Conservation (phyloP, 2,329 filamentous ascomycete species). For the Neofusicoccum laricinum region DNA sequence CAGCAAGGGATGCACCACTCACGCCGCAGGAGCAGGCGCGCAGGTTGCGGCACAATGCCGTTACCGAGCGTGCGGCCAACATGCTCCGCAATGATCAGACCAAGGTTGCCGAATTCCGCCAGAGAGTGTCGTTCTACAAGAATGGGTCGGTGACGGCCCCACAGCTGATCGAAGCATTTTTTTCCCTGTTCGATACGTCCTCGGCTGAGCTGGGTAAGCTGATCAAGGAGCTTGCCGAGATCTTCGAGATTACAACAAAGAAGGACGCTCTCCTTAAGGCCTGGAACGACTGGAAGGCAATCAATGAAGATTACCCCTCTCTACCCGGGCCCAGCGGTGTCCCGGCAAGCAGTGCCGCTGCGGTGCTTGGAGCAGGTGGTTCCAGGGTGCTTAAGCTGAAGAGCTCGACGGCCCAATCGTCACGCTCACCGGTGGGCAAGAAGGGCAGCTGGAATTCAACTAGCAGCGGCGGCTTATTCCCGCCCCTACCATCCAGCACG, state of each 20-base stretch:
- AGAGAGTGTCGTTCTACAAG: constrained; percentile 74
- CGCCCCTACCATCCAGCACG: constrained; percentile 26
- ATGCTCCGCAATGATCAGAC: constrained; percentile 73
- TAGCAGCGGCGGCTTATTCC: constrained; percentile 25
- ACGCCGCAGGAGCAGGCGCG: constrained; percentile 79
- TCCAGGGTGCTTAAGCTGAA: constrained; percentile 65
- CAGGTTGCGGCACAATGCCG: constrained; percentile 73
- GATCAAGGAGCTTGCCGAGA: constrained; percentile 84
- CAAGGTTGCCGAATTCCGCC: constrained; percentile 76
- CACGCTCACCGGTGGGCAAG: constrained; percentile 56
- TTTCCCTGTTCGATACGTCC: constrained; percentile 79
- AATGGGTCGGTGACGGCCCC: constrained; percentile 66
- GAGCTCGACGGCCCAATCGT: constrained; percentile 66
- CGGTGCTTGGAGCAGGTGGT: constrained; percentile 48
- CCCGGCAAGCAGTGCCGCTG: constrained; percentile 60
- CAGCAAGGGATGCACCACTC: constrained; percentile 48
- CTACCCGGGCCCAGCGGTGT: constrained; percentile 64
- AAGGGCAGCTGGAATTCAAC: constrained; percentile 56
- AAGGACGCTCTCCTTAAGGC: constrained; percentile 71
- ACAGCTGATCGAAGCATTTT: constrained; percentile 82
- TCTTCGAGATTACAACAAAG: constrained; percentile 82
- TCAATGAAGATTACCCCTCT: constrained; percentile 92
- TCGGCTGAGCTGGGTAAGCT: constrained; percentile 82
- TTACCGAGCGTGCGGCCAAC: constrained; percentile 79
- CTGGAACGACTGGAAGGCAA: constrained; percentile 93